Evolutionary conservation across 352 stramenopile species (phyloP).

Genomic region (Phytophthora agathidicida): DNA sequence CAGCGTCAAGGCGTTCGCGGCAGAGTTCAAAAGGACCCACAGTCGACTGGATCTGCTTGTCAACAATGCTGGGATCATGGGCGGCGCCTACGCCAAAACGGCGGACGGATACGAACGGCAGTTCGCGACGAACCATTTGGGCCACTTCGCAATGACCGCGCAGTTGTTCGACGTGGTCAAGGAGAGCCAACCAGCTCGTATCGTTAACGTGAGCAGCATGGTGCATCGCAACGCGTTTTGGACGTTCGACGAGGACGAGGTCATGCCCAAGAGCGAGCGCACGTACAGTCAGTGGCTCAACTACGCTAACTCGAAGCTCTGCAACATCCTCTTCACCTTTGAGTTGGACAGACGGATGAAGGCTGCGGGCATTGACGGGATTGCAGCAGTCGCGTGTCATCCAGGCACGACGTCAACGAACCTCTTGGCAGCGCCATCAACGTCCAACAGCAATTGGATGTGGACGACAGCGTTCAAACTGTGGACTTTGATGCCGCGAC

Average conservation of each 20-base stretch:
- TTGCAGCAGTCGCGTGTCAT: conserved; percentile 39
- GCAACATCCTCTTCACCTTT: conserved; percentile 60
- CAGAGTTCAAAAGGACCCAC: conserved; percentile 36
- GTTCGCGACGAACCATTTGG: conserved; percentile 74
- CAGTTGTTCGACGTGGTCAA: conserved; percentile 50
- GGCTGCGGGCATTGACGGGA: conserved; percentile 17
- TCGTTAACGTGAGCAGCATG: conserved; percentile 56
- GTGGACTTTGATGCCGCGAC: conserved; percentile 23
- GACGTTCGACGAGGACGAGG: conserved; percentile 26
- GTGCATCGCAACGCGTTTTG: conserved; percentile 38
- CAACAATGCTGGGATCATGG: conserved; percentile 73
- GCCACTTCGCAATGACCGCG: conserved; percentile 58
- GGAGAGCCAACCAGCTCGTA: conserved; percentile 25
- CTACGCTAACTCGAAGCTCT: conserved; percentile 63
- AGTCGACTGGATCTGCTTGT: conserved; percentile 57
- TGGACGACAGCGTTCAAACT: conserved; percentile 34
- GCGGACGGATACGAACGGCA: conserved; percentile 58
- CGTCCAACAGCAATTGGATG: conserved; percentile 31
- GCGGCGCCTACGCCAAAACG: conserved; percentile 37
- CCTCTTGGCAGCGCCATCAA: conserved; percentile 28
- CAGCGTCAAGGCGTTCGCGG: conserved; percentile 51
- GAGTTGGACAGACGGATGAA: conserved; percentile 50
- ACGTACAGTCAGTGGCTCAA: conserved; percentile 45
- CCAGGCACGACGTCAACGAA: conserved; percentile 50
- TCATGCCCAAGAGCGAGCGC: conserved; percentile 21